phyloP scores from a whole-genome alignment of 805 yeast genomes.

The Candida chauliodis region DNA sequence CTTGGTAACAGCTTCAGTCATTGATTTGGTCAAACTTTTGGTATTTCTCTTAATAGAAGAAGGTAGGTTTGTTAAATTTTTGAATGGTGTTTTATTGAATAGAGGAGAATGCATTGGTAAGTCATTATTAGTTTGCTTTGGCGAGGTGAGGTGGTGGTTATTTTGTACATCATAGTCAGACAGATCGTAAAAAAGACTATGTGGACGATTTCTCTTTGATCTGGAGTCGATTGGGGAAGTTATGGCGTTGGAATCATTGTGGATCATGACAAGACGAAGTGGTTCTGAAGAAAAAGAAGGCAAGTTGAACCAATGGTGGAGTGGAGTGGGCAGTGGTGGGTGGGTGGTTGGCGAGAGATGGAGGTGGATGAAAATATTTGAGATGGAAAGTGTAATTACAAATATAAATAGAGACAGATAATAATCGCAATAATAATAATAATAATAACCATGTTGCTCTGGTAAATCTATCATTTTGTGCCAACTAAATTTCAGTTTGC shows the following conservation, averaged over 20 bases:
- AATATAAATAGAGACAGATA: too few relatives aligned
- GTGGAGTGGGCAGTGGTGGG: too few relatives aligned
- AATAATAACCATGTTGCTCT: too few relatives aligned
- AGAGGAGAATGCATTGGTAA: constrained; percentile 1
- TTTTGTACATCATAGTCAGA: too few relatives aligned
- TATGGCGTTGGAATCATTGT: background rate
- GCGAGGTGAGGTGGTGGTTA: background rate
- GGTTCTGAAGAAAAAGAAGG: too few relatives aligned
- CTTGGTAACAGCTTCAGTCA: constrained; percentile 18
- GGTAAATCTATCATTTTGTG: background rate
- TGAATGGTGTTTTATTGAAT: constrained; percentile 21
- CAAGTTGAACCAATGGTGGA: too few relatives aligned
- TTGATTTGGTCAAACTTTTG: constrained; percentile 17
- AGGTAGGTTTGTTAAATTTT: constrained; percentile 22
- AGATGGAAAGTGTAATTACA: too few relatives aligned
- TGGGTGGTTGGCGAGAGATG: too few relatives aligned
- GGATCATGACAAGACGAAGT: constrained; percentile 1
- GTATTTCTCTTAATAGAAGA: constrained; percentile 19
- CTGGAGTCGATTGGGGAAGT: too few relatives aligned
- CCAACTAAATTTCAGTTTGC: background rate
- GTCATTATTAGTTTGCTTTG: too few relatives aligned
- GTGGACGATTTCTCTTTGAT: constrained; percentile 7
- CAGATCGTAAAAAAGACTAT: constrained; percentile 7
- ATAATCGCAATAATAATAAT: too few relatives aligned
- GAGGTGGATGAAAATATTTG: too few relatives aligned